Base-by-base conservation (phyloP, 495 filamentous ascomycete genomes). In the Aspergillus cristatus region DNA sequence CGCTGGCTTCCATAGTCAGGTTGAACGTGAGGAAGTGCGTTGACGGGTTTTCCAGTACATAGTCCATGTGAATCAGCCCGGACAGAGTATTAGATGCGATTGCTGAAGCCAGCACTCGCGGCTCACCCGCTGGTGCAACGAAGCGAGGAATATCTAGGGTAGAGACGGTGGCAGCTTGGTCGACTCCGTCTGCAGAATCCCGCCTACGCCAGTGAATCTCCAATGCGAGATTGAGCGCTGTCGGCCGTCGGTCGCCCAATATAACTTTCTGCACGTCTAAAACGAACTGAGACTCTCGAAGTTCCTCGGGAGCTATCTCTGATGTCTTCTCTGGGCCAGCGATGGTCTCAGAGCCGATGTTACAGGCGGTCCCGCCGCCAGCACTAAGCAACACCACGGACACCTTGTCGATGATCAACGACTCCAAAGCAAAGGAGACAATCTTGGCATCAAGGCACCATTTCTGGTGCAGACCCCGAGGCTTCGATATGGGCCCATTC, bases 21-120 rank as follows among this genome's bases (percentile, higher is more conserved):
- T 79, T 84, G 59, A 99, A 97, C 0, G 87, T 93, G 14, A 99
- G 72, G 57, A 91, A 89, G 51, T 97, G 90, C 51, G 77, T 81
- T 2, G 93, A 94, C 3, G 91, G 84, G 54, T 99, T 99, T 54
- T 99, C 91, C 43, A 97, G 72, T 6, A 78, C 82, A 46, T 94
- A 84, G 18, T 71, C 60, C 14, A 82, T 51, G 28, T 72, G 68
- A 3, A 78, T 60, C 25, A 73, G 41, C 2, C 57, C 60, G 1
- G 70, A 46, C 15, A 68, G 44, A n/a, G 38, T 45, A n/a, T 31
- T 43, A 10, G 53, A 73, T 35, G 75, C 60, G 0, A 63, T 63
- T 7, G 77, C 66, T 0, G 76, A 71, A 7, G 82, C 85, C 1
- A 97, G 74, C 4, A 95, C 87, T 34, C 91, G 80, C 6, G 93